Conservation (phyloP, 768 basidiomycete species). For the Tylopilus rubrobrunneus region DNA sequence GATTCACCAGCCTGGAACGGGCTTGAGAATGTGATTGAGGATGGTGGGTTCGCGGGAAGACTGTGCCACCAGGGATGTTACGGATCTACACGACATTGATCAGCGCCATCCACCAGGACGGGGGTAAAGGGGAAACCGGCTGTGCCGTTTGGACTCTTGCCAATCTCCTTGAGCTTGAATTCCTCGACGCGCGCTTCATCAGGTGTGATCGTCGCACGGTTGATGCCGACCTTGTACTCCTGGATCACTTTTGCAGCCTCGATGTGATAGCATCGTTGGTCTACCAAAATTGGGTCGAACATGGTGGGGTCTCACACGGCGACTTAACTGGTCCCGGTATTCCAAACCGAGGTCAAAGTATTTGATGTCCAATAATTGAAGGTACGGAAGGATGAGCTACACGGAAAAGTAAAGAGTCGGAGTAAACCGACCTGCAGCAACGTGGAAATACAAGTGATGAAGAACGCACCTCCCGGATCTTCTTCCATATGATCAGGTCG, state of each 20-base stretch:
- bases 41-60: conserved; percentile 99
- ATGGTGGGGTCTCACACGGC: background rate
- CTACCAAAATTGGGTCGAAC: conserved; percentile 35
- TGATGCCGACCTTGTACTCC: conserved; percentile 94
- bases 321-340: conserved; percentile 75
- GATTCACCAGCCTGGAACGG: conserved; percentile 96
- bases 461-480: conserved; percentile 77
- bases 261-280: conserved; percentile 92
- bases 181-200: conserved; percentile 95
- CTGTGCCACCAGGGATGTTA: conserved; percentile 96
- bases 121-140: conserved; percentile 39
- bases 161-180: conserved; percentile 99
- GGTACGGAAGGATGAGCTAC: conserved; percentile 91
- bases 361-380: conserved; percentile 95
- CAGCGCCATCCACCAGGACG: background rate
- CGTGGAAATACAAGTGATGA: background rate
- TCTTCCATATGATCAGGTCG: conserved; percentile 99
- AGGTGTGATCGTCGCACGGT: conserved; percentile 98
- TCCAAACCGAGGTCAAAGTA: conserved; percentile 98
- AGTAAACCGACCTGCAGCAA: background rate
- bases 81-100: conserved; percentile 59
- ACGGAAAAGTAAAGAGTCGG: background rate
- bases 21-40: conserved; percentile 83
- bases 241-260: conserved; percentile 94
- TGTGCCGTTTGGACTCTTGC: conserved; percentile 95